These are phyloP conservation scores for Pittosporum tobira DNA, from an alignment of 129 eudicot species.

Conservation along the genomic window DNA sequence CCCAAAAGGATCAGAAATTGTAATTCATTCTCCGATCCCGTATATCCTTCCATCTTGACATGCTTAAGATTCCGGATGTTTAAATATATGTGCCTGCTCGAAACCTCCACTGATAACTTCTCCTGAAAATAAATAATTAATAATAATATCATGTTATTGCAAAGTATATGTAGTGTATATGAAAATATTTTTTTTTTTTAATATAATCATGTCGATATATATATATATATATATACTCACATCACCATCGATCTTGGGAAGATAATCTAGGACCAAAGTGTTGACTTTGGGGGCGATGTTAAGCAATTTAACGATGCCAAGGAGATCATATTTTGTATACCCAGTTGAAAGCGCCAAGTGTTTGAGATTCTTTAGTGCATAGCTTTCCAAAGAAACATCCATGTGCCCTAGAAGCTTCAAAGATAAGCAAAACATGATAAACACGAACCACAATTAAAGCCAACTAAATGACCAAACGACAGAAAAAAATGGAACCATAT, in stretches of 20 bases:
- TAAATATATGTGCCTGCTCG: neutral
- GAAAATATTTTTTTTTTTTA: no score
- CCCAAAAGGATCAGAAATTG: neutral
- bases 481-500: neutral
- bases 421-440: neutral
- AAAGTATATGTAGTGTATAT: neutral
- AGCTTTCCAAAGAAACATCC: neutral
- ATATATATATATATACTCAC: no score
- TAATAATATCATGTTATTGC: neutral
- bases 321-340: constrained; percentile 4
- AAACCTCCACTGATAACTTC: constrained; percentile 3
- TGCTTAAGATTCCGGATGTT: constrained; percentile 7
- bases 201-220: neutral
- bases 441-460: neutral
- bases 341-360: constrained; percentile 1
- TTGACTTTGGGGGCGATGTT: neutral
- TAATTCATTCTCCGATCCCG: neutral
- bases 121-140: neutral
- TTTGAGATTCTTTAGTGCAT: constrained; percentile 1
- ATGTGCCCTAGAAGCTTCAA: neutral
- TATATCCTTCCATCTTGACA: neutral
- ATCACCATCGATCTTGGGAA: neutral
- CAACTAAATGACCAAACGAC: neutral
- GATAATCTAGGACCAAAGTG: constrained; percentile 3
- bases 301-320: constrained; percentile 9